phyloP scores from a whole-genome alignment of 441 rosid species.

The Omphalea diandra region DNA sequence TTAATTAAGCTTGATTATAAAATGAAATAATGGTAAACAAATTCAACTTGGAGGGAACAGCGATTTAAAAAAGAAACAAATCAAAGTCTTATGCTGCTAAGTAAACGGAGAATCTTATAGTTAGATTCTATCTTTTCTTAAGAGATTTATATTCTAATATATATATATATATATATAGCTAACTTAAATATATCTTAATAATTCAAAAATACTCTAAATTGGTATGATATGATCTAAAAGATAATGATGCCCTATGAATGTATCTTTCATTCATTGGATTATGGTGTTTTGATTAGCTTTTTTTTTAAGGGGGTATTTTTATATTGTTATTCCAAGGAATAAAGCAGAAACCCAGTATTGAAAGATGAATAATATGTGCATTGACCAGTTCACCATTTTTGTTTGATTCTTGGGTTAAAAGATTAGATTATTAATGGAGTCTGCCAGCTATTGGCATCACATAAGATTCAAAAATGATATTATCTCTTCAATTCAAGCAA shows the following conservation, averaged over 20 bases:
- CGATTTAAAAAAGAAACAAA: slow-evolving; percentile 3
- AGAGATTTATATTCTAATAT: too few species aligned
- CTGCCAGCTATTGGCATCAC: slow-evolving; percentile 38
- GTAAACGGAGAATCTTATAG: too few species aligned
- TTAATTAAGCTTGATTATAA: slow-evolving; percentile 14
- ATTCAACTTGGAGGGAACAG: slow-evolving; percentile 23
- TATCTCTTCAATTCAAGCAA: slow-evolving; percentile 13
- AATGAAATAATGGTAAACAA: slow-evolving; percentile 19
- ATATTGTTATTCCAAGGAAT: slow-evolving; percentile 20
- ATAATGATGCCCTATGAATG: slow-evolving; percentile 21
- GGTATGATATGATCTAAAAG: slow-evolving; percentile 15
- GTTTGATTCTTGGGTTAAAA: slow-evolving; percentile 22
- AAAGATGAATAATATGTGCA: slow-evolving; percentile 31
- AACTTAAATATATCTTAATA: too few species aligned
- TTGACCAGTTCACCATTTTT: slow-evolving; percentile 41
- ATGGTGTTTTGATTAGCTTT: slow-evolving; percentile 8
- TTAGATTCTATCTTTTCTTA: too few species aligned
- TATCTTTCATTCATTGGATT: too few species aligned
- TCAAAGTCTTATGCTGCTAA: slow-evolving; percentile 11
- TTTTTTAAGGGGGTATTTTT: neutral
- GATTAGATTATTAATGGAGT: slow-evolving; percentile 33
- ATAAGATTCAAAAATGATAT: slow-evolving; percentile 12
- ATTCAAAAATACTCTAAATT: slow-evolving; percentile 30
- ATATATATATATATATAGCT: too few species aligned
- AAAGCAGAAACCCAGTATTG: slow-evolving; percentile 18